phyloP scores from a whole-genome alignment of 2,329 filamentous ascomycete genomes.

The Dactylellina haptotyla region DNA sequence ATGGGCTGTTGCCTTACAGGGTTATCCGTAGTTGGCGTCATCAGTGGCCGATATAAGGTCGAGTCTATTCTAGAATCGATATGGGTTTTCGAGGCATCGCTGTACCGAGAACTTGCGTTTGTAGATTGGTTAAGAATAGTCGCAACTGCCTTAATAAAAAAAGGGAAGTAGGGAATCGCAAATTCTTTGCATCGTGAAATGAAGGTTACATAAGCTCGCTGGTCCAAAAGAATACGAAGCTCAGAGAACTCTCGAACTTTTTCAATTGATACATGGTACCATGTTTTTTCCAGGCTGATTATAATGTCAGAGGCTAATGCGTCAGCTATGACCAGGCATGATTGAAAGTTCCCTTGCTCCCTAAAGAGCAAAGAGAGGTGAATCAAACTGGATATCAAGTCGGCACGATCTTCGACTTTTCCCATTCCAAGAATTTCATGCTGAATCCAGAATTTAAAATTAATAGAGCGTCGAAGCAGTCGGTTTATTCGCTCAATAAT shows the following conservation, averaged over 20 bases:
- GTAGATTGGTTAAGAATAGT: conserved; percentile 48
- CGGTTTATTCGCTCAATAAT: conserved; percentile 31
- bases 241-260: conserved; percentile 47
- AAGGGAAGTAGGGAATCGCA: conserved; percentile 49
- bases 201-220: conserved; percentile 21
- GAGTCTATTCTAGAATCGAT: conserved; percentile 48
- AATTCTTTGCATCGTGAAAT: conserved; percentile 45
- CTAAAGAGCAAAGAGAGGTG: conserved; percentile 27
- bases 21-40: conserved; percentile 22
- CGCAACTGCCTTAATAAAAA: conserved; percentile 37
- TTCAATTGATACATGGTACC: conserved; percentile 37
- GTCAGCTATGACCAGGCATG: conserved; percentile 42
- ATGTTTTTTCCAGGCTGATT: conserved; percentile 44
- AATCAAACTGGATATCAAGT: conserved; percentile 45
- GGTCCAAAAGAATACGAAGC: conserved; percentile 31
- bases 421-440: conserved; percentile 42
- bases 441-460: conserved; percentile 51
- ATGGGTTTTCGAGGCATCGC: conserved; percentile 52
- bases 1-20: conserved; percentile 8
- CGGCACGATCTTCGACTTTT: conserved; percentile 39
- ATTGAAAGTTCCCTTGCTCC: conserved; percentile 48
- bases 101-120: conserved; percentile 47
- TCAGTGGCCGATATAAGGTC: conserved; percentile 30
- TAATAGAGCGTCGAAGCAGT: conserved; percentile 33
- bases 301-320: conserved; percentile 31